Evolutionary conservation across 1,284 basidiomycete genomes (phyloP).

Genomic region (Melampsora americana): DNA sequence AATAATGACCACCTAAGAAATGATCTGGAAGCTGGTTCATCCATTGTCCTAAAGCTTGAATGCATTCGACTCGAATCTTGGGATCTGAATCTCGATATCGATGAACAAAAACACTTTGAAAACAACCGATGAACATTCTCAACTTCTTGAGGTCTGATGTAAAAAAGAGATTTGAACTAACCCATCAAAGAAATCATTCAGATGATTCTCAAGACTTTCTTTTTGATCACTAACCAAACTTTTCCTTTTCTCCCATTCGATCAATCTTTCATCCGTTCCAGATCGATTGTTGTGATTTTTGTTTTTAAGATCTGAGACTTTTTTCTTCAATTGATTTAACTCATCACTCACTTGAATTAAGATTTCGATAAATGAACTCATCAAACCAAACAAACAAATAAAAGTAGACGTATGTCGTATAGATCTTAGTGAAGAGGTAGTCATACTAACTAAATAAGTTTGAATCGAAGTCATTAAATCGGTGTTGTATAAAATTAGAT

Average conservation of each 20-base stretch:
- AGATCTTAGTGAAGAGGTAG: constrained; percentile 86
- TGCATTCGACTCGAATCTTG: constrained; percentile 86
- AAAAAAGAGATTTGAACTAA: constrained; percentile 54
- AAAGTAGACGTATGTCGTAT: constrained; percentile 95
- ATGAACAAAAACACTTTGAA: constrained; percentile 83
- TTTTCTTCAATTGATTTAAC: constrained; percentile 65
- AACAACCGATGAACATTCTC: not conserved
- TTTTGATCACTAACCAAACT: constrained; percentile 70
- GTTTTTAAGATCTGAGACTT: constrained; percentile 63
- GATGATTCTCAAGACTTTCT: constrained; percentile 69
- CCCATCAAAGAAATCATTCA: constrained; percentile 88
- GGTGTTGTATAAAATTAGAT: constrained; percentile 67
- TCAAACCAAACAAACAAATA: constrained; percentile 72
- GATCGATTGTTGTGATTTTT: constrained; percentile 56
- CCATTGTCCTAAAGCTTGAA: constrained; percentile 85
- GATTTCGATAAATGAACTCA: constrained; percentile 82
- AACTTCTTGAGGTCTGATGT: not conserved
- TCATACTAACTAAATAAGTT: constrained; percentile 89
- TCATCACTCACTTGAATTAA: constrained; percentile 74
- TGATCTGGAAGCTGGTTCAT: constrained; percentile 81
- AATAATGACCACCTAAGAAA: constrained; percentile 78
- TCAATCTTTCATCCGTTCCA: constrained; percentile 54
- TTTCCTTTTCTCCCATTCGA: constrained; percentile 74
- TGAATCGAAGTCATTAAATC: constrained; percentile 76
- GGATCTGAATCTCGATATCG: constrained; percentile 92